Conservation (phyloP, 331 rosid species). For the Cydonia oblonga region DNA sequence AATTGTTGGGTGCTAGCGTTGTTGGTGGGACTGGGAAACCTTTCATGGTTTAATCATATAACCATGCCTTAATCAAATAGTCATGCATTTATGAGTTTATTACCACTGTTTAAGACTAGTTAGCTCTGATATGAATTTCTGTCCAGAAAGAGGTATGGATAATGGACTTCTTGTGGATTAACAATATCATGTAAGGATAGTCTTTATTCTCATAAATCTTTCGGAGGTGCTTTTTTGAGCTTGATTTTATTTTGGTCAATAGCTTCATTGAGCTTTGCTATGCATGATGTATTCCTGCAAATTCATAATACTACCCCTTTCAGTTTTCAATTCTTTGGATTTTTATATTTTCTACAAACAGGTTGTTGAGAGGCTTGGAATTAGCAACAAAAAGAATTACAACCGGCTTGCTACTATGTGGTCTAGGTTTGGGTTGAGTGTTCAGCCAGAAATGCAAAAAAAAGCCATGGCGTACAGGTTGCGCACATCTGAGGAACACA, state of each 20-base stretch:
- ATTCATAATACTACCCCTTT: slow-evolving; percentile 13
- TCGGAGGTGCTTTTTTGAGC: not conserved
- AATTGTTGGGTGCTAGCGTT: not conserved
- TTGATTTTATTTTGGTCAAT: not conserved
- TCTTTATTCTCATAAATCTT: not conserved
- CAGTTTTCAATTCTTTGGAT: slow-evolving; percentile 12
- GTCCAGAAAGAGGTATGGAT: not conserved
- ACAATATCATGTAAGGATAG: not conserved
- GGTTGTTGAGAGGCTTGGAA: slow-evolving; percentile 70
- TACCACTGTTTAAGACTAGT: not conserved
- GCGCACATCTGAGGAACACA: slow-evolving; percentile 59
- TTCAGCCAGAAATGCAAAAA: slow-evolving; percentile 55
- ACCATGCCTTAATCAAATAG: not conserved
- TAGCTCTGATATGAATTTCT: not conserved
- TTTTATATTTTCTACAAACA: slow-evolving; percentile 22
- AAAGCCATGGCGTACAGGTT: slow-evolving; percentile 53
- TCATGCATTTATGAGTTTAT: not conserved
- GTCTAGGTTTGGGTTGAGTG: slow-evolving; percentile 64
- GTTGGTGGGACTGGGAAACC: not conserved
- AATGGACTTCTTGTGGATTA: not conserved
- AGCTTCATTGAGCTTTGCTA: not conserved
- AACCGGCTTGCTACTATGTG: slow-evolving; percentile 46
- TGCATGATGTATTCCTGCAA: not conserved
- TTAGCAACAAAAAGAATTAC: slow-evolving; percentile 63
- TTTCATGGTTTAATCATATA: not conserved